These are phyloP conservation scores for Penicillium macrosclerotiorum DNA, from an alignment of 495 filamentous ascomycete genomes.

Conservation along the genomic window DNA sequence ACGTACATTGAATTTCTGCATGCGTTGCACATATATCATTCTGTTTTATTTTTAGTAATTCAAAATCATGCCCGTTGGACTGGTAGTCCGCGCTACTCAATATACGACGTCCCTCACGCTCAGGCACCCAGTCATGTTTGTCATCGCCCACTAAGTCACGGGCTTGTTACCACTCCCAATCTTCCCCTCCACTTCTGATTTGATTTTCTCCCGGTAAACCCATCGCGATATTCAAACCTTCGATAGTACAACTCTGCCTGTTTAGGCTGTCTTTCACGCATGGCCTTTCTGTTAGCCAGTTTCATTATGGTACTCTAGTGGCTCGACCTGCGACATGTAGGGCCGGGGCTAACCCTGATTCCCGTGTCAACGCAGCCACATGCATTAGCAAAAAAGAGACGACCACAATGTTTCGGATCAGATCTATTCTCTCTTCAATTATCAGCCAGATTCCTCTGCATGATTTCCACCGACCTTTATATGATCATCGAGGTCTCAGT, in stretches of 20 bases:
- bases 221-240: neutral
- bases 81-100: neutral
- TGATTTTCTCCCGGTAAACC: neutral
- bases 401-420: no score
- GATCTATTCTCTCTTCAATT: no score
- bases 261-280: neutral
- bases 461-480: no score
- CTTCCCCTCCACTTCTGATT: neutral
- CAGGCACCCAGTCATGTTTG: conserved; percentile 3
- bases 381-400: no score
- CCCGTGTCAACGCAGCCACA: neutral
- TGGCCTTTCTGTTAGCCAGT: neutral
- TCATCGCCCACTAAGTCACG: neutral
- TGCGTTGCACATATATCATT: neutral
- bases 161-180: neutral
- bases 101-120: no score
- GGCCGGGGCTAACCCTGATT: conserved; percentile 1
- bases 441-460: no score
- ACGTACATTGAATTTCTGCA: neutral
- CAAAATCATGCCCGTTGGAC: neutral
- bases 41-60: neutral
- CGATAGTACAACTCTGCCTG: no score
- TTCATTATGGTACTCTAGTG: neutral
- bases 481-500: neutral
- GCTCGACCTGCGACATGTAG: neutral